These are phyloP conservation scores for Xylaria sp. DNA, from an alignment of 2,329 filamentous ascomycete species.

Conservation along the genomic window DNA sequence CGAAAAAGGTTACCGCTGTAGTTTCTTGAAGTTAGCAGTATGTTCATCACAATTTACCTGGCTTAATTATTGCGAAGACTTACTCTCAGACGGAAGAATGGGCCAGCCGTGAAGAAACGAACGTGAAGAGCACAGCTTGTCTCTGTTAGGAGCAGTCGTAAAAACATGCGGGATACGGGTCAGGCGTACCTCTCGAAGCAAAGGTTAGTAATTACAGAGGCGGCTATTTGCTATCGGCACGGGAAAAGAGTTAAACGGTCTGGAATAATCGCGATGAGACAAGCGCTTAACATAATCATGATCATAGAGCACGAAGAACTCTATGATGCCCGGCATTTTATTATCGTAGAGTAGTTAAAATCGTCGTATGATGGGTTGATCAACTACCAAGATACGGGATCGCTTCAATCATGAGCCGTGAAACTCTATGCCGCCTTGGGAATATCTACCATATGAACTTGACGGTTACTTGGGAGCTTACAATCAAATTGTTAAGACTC, in stretches of 20 bases:
- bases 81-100: conserved; percentile 44
- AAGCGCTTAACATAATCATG: conserved; percentile 6
- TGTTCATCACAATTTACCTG: background rate
- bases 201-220: conserved; percentile 3
- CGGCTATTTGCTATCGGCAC: background rate
- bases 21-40: background rate
- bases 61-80: conserved; percentile 7
- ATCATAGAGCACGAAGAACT: background rate
- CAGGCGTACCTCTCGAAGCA: conserved; percentile 27
- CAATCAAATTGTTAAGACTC: background rate
- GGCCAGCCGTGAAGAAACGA: conserved; percentile 37
- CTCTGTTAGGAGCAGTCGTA: conserved; percentile 28
- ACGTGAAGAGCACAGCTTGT: conserved; percentile 47
- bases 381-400: conserved; percentile 21
- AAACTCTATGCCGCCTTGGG: conserved; percentile 27
- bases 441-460: background rate
- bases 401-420: conserved; percentile 26
- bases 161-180: background rate
- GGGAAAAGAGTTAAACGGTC: background rate
- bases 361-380: conserved; percentile 17
- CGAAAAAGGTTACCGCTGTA: conserved; percentile 20
- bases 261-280: background rate
- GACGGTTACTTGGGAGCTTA: background rate
- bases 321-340: background rate
- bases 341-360: conserved; percentile 11